Evolutionary conservation across 495 filamentous ascomycete species (phyloP).

Genomic region (Podospora comata): DNA sequence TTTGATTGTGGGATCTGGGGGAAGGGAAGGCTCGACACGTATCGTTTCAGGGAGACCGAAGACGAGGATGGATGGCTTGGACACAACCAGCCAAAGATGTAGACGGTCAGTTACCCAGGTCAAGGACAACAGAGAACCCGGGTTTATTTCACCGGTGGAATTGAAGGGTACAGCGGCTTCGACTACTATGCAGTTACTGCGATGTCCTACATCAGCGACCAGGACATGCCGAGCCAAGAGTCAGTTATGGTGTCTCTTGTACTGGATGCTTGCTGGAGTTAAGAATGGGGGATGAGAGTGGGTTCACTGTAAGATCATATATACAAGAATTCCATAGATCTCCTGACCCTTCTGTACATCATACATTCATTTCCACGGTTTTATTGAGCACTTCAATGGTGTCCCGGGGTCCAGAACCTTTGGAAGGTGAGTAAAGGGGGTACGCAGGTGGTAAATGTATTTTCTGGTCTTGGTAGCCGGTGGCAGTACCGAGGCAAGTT

Average conservation of each 20-base stretch:
- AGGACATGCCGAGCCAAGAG: background rate
- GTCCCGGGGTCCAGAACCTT: background rate
- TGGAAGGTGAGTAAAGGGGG: background rate
- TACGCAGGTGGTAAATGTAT: background rate
- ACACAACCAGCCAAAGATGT: background rate
- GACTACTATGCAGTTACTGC: background rate
- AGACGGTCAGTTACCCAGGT: background rate
- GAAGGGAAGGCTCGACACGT: no score
- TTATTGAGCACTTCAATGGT: background rate
- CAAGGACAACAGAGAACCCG: background rate
- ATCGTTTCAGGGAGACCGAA: no score
- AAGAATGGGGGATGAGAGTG: no score
- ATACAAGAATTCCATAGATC: no score
- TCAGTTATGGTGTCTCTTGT: background rate
- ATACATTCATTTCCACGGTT: background rate
- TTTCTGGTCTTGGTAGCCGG: no score
- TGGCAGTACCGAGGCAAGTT: no score
- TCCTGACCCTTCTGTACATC: no score
- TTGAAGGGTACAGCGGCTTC: background rate
- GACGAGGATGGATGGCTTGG: no score
- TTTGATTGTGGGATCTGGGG: no score
- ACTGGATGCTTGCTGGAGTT: background rate
- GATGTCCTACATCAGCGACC: background rate
- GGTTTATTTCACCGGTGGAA: no score
- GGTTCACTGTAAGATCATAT: no score